Conservation (phyloP, 2,329 filamentous ascomycete genomes). For the Phialophora chinensis region DNA sequence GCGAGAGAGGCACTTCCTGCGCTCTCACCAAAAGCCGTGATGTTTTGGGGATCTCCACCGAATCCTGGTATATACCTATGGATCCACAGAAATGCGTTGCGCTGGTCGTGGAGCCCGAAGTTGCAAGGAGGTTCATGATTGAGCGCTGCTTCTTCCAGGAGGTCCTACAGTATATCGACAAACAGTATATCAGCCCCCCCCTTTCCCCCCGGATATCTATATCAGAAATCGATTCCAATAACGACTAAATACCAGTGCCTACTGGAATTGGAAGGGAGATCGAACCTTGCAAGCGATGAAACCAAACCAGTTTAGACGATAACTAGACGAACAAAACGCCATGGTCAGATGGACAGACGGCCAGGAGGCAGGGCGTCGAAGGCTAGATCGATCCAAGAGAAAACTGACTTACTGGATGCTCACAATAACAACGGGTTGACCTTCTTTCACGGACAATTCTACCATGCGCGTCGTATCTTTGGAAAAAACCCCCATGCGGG, state of each 20-base stretch:
- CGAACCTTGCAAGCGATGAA: slow-evolving; percentile 38
- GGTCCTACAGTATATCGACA: not conserved
- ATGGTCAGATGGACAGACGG: too few relatives aligned
- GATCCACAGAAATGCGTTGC: slow-evolving; percentile 49
- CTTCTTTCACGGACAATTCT: not conserved
- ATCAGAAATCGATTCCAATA: too few relatives aligned
- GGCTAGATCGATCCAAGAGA: too few relatives aligned
- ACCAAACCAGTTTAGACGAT: slow-evolving; percentile 44
- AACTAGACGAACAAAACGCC: slow-evolving; percentile 23
- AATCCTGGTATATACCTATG: slow-evolving; percentile 49
- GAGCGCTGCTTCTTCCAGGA: not conserved
- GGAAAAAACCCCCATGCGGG: too few relatives aligned
- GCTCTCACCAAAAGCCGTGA: slow-evolving; percentile 53
- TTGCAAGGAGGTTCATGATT: slow-evolving; percentile 40
- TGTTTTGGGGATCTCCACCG: slow-evolving; percentile 48
- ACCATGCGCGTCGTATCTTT: not conserved
- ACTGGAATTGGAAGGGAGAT: too few relatives aligned
- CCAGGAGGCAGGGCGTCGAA: too few relatives aligned
- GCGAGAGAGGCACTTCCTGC: slow-evolving; percentile 46
- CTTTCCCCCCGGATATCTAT: too few relatives aligned
- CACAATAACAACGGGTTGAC: not conserved
- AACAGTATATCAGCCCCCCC: too few relatives aligned
- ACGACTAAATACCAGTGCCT: too few relatives aligned
- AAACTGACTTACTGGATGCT: not conserved
- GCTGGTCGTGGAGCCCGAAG: slow-evolving; percentile 51